A percentile compares a stretch with the other conserved stretches of the same genome.
phyloP scores from a whole-genome alignment of 371 early-diverging fungal genomes.

The Zychaea mexicana region DNA sequence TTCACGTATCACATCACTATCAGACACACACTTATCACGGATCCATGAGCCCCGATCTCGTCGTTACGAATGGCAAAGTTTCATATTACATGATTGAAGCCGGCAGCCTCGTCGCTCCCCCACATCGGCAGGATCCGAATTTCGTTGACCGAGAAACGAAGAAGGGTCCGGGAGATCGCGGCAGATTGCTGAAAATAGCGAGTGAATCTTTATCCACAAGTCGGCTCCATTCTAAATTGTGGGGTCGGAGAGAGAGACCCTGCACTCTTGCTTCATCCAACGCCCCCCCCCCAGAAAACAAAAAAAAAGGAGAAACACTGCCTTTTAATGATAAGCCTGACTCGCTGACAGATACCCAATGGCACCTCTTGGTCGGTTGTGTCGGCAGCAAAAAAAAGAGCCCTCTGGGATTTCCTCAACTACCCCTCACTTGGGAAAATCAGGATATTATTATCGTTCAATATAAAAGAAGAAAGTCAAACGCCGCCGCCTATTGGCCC shows the following conservation, averaged over 20 bases:
- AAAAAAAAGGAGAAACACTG: not conserved
- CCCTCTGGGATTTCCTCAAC: too few species aligned
- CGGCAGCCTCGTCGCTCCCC: not conserved
- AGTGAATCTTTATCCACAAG: slow-evolving; percentile 3
- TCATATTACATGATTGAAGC: not conserved
- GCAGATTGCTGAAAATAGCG: not conserved
- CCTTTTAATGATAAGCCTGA: too few species aligned
- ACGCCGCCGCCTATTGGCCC: too few species aligned
- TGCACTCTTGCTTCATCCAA: not conserved
- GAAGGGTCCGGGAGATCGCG: slow-evolving; percentile 4
- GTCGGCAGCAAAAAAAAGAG: too few species aligned
- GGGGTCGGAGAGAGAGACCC: slow-evolving; percentile 16
- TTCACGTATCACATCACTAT: too few species aligned
- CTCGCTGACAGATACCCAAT: too few species aligned
- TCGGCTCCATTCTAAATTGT: slow-evolving; percentile 3
- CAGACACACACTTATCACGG: too few species aligned
- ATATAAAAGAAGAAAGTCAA: too few species aligned
- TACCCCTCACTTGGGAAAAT: too few species aligned
- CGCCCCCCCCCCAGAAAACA: slow-evolving; percentile 7
- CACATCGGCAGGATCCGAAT: slow-evolving; percentile 7
- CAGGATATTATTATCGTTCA: too few species aligned
- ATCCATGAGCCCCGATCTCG: too few species aligned
- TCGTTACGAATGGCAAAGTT: not conserved
- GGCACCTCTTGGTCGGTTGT: too few species aligned
- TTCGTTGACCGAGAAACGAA: not conserved